Percentiles rank a stretch among this genome's conserved stretches.
Conservation (phyloP, 495 filamentous ascomycete genomes). For the Aspergillus avenaceus region DNA sequence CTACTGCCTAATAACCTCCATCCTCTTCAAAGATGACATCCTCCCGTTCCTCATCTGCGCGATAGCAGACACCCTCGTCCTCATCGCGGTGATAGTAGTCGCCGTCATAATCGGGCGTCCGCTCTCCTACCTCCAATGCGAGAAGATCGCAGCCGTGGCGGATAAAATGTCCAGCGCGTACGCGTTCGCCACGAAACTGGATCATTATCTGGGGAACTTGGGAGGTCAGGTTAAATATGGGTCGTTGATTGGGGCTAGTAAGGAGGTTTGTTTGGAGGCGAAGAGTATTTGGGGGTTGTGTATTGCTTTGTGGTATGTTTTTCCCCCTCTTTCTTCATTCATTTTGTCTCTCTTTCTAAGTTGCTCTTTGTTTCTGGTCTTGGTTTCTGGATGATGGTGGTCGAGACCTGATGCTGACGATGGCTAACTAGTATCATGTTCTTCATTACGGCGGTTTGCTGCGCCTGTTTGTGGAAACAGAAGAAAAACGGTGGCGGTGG, state of each 20-base stretch:
- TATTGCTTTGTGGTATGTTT: slow-evolving; percentile 69
- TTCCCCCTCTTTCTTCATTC: not conserved
- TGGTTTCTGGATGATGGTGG: not conserved
- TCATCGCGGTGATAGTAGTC: slow-evolving; percentile 69
- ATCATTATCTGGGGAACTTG: slow-evolving; percentile 33
- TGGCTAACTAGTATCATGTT: slow-evolving; percentile 60
- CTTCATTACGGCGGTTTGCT: slow-evolving; percentile 57
- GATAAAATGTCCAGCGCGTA: slow-evolving; percentile 37
- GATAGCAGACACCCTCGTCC: slow-evolving; percentile 59
- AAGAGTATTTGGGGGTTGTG: slow-evolving; percentile 87
- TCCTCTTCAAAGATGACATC: slow-evolving; percentile 72
- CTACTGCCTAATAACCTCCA: slow-evolving; percentile 69
- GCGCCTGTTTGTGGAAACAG: slow-evolving; percentile 55
- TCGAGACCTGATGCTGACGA: slow-evolving; percentile 4
- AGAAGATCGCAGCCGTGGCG: slow-evolving; percentile 39
- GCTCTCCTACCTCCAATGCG: slow-evolving; percentile 72
- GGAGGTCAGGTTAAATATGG: slow-evolving; percentile 47
- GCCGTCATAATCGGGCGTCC: slow-evolving; percentile 75
- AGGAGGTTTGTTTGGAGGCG: slow-evolving; percentile 74
- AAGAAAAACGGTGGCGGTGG: slow-evolving; percentile 34
- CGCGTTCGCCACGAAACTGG: slow-evolving; percentile 41
- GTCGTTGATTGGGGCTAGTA: slow-evolving; percentile 60
- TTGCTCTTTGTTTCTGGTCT: not conserved
- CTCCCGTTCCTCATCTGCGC: slow-evolving; percentile 67
- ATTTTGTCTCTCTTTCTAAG: not conserved